These are phyloP conservation scores for Buddleja alternifolia DNA, from an alignment of 257 asterid species.

Conservation along the genomic window DNA sequence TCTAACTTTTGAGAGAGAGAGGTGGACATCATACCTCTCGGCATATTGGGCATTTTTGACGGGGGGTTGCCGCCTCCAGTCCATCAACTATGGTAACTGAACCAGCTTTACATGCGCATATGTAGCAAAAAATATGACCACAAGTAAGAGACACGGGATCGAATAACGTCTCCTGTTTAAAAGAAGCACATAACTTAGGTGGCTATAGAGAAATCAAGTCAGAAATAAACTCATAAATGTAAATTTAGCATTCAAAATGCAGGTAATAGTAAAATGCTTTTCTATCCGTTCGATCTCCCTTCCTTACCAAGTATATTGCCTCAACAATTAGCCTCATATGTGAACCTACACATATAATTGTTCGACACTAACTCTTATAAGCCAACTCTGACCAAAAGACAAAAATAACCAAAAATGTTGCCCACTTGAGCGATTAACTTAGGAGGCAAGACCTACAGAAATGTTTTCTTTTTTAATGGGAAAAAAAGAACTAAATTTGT, in stretches of 20 bases:
- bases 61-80: slow-evolving; percentile 50
- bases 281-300: neutral
- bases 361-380: neutral
- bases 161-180: slow-evolving; percentile 75
- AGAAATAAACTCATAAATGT: neutral
- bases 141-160: slow-evolving; percentile 87
- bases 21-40: slow-evolving; percentile 59
- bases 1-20: neutral
- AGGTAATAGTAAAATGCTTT: neutral
- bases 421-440: neutral
- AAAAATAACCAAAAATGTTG: neutral
- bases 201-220: neutral
- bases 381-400: neutral
- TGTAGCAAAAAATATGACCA: slow-evolving; percentile 88
- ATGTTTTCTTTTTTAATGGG: neutral
- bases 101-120: slow-evolving; percentile 92
- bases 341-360: neutral
- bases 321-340: no score
- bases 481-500: no score
- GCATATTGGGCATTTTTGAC: slow-evolving; percentile 81
- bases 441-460: neutral
- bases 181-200: neutral
- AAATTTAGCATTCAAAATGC: neutral
- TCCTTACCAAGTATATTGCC: no score
- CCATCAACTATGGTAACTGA: slow-evolving; percentile 92